Evolutionary conservation across 441 rosid genomes (phyloP).

Genomic region (Mallotus japonicus): DNA sequence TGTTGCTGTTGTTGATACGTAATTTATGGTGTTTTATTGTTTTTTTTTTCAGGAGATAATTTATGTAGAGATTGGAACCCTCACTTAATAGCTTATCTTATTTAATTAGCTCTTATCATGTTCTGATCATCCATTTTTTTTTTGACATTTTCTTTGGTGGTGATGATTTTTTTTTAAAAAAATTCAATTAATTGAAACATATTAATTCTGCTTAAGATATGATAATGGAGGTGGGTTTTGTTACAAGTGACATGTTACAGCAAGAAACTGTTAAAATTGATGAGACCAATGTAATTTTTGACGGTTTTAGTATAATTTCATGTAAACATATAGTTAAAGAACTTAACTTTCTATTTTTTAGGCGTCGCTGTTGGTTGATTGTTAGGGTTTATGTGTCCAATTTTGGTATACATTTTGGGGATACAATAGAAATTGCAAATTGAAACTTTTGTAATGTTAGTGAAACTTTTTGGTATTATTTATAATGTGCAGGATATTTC

Average conservation of each 20-base stretch:
- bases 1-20: neutral
- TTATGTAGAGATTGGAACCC: no score
- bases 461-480: neutral
- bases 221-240: conserved; percentile 69
- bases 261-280: conserved; percentile 55
- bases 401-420: neutral
- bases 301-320: neutral
- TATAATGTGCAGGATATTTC: conserved; percentile 49
- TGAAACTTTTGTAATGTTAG: neutral
- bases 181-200: neutral
- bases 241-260: conserved; percentile 42
- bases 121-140: neutral
- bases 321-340: neutral
- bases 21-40: neutral
- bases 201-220: conserved; percentile 5
- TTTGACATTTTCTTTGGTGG: neutral
- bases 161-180: neutral
- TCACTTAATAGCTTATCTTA: no score
- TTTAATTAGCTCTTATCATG: no score
- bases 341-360: neutral
- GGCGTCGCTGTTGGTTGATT: neutral
- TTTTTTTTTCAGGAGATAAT: neutral
- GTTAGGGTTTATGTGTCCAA: neutral
- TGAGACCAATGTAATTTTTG: conserved; percentile 48
- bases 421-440: neutral